Percentiles rank a stretch among this genome's conserved stretches.
These are phyloP conservation scores for Suillus occidentalis DNA, from an alignment of 768 basidiomycete genomes.

Conservation along the genomic window DNA sequence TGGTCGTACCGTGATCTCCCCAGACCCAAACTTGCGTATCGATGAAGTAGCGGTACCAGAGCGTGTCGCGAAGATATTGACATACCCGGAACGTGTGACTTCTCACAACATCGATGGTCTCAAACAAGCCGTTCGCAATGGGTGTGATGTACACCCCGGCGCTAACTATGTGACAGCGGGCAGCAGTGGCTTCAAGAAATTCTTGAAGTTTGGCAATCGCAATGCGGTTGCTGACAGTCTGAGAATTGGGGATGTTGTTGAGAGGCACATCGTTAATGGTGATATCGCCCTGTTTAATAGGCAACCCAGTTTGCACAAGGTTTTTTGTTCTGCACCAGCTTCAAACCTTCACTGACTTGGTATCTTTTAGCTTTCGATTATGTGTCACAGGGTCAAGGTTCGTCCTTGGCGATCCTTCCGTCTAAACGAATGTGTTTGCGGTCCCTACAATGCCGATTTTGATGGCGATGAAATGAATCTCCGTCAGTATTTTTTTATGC, in stretches of 20 bases:
- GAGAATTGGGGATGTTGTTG: conserved; percentile 87
- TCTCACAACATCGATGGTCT: conserved; percentile 82
- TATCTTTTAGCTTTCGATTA: conserved; percentile 81
- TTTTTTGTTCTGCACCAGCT: conserved; percentile 26
- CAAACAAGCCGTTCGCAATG: conserved; percentile 79
- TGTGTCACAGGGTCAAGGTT: conserved; percentile 97
- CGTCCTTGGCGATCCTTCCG: conserved; percentile 97
- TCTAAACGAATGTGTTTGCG: conserved; percentile 98
- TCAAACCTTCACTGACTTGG: conserved; percentile 7
- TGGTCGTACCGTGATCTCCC: conserved; percentile 96
- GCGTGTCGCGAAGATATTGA: conserved; percentile 90
- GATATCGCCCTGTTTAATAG: conserved; percentile 98
- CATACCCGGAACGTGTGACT: conserved; percentile 96
- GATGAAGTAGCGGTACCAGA: conserved; percentile 98
- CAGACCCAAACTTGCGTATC: conserved; percentile 97
- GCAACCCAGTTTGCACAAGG: conserved; percentile 97
- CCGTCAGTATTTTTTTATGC: conserved; percentile 52
- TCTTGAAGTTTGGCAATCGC: conserved; percentile 83
- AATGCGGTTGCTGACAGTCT: conserved; percentile 78
- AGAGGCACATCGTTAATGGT: conserved; percentile 92
- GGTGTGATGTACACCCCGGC: conserved; percentile 88
- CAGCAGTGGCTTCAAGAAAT: conserved; percentile 81
- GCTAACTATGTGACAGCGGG: conserved; percentile 91
- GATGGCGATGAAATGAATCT: conserved; percentile 99
- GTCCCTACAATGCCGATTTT: conserved; percentile 98